Evolutionary conservation across 345 rosid genomes (phyloP).

Genomic region (Toxicodendron radicans): DNA sequence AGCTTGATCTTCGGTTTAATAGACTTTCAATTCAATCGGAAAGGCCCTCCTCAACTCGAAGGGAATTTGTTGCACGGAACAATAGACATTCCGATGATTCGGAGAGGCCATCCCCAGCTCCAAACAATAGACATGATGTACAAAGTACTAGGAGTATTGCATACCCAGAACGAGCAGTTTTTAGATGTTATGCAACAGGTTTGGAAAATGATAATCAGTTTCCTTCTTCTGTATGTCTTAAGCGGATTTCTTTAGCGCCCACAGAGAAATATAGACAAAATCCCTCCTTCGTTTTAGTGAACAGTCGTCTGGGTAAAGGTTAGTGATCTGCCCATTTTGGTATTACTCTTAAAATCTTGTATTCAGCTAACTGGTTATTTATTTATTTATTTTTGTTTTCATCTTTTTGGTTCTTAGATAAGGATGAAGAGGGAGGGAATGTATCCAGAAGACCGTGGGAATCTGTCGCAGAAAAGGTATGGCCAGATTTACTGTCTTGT

Average conservation of each 20-base stretch:
- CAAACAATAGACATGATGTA: too few relatives aligned
- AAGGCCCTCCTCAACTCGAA: too few relatives aligned
- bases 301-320: conserved; percentile 27
- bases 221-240: conserved; percentile 35
- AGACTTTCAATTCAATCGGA: too few relatives aligned
- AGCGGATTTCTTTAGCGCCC: conserved; percentile 34
- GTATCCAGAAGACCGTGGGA: conserved; percentile 33
- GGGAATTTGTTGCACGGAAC: too few relatives aligned
- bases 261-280: conserved; percentile 31
- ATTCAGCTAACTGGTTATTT: too few relatives aligned
- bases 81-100: too few relatives aligned
- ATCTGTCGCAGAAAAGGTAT: conserved; percentile 42
- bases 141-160: not conserved
- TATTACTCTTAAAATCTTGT: conserved; percentile 4
- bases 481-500: conserved; percentile 42
- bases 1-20: too few relatives aligned
- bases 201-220: conserved; percentile 34
- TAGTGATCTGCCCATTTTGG: not conserved
- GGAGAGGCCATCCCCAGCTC: too few relatives aligned
- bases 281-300: conserved; percentile 35
- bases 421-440: conserved; percentile 19
- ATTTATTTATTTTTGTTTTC: not conserved
- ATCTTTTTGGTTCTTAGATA: conserved; percentile 1
- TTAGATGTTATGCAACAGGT: conserved; percentile 52
- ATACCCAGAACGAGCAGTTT: conserved; percentile 33